These are phyloP conservation scores for Mycena metata DNA, from an alignment of 768 basidiomycete genomes.

Conservation along the genomic window DNA sequence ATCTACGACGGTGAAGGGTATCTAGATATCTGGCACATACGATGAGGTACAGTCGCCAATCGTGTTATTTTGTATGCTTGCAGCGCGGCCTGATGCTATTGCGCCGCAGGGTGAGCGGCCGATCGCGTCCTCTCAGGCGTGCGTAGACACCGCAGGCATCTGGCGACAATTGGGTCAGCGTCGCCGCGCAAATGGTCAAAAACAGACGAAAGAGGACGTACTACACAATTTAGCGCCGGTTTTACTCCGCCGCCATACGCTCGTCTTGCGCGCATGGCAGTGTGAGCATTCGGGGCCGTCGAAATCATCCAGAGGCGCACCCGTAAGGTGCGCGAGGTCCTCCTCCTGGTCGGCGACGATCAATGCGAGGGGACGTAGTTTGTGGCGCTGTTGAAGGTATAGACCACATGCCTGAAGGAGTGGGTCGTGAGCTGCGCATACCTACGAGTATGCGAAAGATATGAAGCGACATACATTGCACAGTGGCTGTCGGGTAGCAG, in stretches of 20 bases:
- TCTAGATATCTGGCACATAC: too few species aligned
- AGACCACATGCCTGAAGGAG: conserved; percentile 16
- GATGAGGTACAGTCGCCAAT: too few species aligned
- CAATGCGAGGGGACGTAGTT: conserved; percentile 21
- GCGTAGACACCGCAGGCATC: conserved; percentile 27
- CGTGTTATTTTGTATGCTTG: conserved; percentile 13
- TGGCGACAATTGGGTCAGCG: conserved; percentile 1
- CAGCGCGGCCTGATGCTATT: conserved; percentile 21
- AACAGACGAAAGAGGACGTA: too few species aligned
- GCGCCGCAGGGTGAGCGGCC: conserved; percentile 11
- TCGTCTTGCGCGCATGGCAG: conserved; percentile 15
- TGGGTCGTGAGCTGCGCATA: too few species aligned
- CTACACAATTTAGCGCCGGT: conserved; percentile 9
- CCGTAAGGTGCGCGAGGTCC: background rate
- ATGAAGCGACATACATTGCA: conserved; percentile 11
- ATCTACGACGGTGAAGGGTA: too few species aligned
- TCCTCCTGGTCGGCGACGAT: conserved; percentile 19
- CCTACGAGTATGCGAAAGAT: too few species aligned
- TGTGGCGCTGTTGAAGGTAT: conserved; percentile 25
- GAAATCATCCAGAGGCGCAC: background rate
- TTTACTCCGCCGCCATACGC: conserved; percentile 30
- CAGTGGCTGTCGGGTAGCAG: conserved; percentile 9
- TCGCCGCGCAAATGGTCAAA: background rate
- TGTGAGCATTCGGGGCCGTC: conserved; percentile 24
- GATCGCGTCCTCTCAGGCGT: conserved; percentile 17